phyloP scores from a whole-genome alignment of 2,329 filamentous ascomycete species.

The Acrocalymma vagum region DNA sequence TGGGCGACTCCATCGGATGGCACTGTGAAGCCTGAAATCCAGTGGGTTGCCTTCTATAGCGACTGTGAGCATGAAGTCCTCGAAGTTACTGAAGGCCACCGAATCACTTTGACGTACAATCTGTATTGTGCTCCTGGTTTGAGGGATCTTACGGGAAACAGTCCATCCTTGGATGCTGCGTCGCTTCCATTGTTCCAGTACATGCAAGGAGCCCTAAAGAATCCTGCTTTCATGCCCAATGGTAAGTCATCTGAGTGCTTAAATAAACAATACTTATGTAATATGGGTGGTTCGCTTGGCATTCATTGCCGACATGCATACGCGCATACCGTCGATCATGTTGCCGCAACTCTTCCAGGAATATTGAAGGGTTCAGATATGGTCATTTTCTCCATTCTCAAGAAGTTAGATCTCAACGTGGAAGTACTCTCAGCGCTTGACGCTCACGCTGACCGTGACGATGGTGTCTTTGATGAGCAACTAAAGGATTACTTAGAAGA shows the following conservation, averaged over 20 bases:
- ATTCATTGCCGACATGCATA: slow-evolving; percentile 59
- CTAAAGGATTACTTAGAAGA: slow-evolving; percentile 1
- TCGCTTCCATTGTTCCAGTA: slow-evolving; percentile 47
- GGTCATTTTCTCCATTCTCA: slow-evolving; percentile 49
- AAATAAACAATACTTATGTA: not conserved
- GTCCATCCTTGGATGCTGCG: slow-evolving; percentile 37
- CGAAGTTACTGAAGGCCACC: slow-evolving; percentile 60
- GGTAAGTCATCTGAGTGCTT: slow-evolving; percentile 30
- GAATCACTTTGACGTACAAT: slow-evolving; percentile 66
- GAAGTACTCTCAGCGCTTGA: slow-evolving; percentile 41
- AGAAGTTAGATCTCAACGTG: slow-evolving; percentile 39
- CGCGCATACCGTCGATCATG: slow-evolving; percentile 47
- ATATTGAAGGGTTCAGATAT: slow-evolving; percentile 59
- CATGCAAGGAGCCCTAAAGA: slow-evolving; percentile 39
- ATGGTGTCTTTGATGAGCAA: slow-evolving; percentile 26
- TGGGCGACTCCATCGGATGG: too few species aligned
- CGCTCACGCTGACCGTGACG: too few species aligned
- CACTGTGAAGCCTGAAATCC: slow-evolving; percentile 26
- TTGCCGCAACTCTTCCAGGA: slow-evolving; percentile 37
- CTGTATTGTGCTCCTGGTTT: slow-evolving; percentile 54
- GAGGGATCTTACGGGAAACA: slow-evolving; percentile 34
- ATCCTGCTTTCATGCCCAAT: slow-evolving; percentile 47
- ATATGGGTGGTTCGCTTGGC: slow-evolving; percentile 54
- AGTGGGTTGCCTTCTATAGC: slow-evolving; percentile 63
- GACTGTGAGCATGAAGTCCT: slow-evolving; percentile 64